Base-by-base conservation (phyloP, 2,329 filamentous ascomycete genomes). In the Cladosporium sp. region DNA sequence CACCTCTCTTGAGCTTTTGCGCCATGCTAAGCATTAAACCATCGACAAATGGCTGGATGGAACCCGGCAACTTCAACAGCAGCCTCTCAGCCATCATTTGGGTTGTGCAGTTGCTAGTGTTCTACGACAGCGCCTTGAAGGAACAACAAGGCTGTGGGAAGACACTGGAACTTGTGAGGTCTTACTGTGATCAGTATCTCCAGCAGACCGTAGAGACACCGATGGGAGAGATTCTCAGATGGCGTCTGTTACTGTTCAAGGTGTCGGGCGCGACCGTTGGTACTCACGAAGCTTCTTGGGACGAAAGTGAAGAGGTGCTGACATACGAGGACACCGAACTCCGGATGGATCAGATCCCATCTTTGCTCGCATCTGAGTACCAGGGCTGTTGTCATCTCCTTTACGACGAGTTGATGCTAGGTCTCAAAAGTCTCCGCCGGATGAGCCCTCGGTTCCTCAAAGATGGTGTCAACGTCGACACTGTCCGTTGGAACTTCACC, bases 31-130 rank as follows among this genome's bases (percentile, higher is more conserved):
- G 60, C 38, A 57, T 61, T 51, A 59, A 59, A 17, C 55, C 59
- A 9, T 57, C 57, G 17, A 59, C 57, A 15, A 14, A 34, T n/a
- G 47, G 60, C 30, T 61, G 52, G 58, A 55, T 59, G 37, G 58
- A 57, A 19, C 60, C 60, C 25, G 52, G 60, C 14, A 60, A 61
- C 58, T 61, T 61, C 40, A 60, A 58, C 39, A 59, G 60, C 38
- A 39, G 37, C 42, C 52, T 59, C 17, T 61, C 58, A 14, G 52
- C 43, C 2, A 60, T 58, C 0, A 61, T 61, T 7, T 61, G 52
- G 58, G 20, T 57, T 15, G 52, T 60, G 12, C 47, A 61, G 43
- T 47, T 61, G 11, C 6, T 61, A 14, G 19, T 61, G 2, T 60
- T 61, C 51, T 57, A 59, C 58, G 51, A 60, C 45, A 57, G 58